These are phyloP conservation scores for Penicillium subrubescens DNA, from an alignment of 495 filamentous ascomycete genomes.

Conservation along the genomic window DNA sequence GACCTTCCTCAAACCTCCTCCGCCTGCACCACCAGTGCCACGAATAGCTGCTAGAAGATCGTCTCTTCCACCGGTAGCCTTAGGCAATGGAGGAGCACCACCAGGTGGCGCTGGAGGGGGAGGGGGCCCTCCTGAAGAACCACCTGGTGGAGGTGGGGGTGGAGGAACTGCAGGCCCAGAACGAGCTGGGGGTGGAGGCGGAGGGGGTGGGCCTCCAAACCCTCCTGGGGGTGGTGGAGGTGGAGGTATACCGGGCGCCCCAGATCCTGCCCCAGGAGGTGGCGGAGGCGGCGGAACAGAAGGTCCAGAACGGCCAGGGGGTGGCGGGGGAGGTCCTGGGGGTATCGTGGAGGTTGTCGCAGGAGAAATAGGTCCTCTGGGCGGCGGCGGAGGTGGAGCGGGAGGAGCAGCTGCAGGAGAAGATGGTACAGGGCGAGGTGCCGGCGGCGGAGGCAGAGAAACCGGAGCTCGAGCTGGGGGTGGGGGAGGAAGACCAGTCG, in stretches of 20 bases:
- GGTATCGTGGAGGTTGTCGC: constrained; percentile 6
- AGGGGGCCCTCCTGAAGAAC: constrained; percentile 55
- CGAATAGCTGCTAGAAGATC: constrained; percentile 83
- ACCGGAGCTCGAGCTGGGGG: constrained; percentile 55
- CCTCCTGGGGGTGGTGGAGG: constrained; percentile 41
- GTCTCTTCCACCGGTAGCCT: constrained; percentile 53
- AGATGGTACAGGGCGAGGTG: constrained; percentile 41
- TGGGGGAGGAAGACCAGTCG: constrained; percentile 57
- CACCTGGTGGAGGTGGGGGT: constrained; percentile 49
- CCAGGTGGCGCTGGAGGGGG: constrained; percentile 66
- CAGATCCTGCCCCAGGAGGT: constrained; percentile 24
- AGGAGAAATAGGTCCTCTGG: constrained; percentile 28
- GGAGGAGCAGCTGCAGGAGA: constrained; percentile 36
- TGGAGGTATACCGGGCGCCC: constrained; percentile 43
- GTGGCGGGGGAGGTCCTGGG: constrained; percentile 23
- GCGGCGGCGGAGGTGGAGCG: constrained; percentile 18
- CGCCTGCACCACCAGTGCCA: constrained; percentile 69
- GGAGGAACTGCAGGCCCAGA: constrained; percentile 29
- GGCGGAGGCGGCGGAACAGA: constrained; percentile 39
- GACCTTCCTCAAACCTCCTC: constrained; percentile 78
- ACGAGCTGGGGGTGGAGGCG: constrained; percentile 35
- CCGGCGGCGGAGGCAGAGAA: constrained; percentile 55
- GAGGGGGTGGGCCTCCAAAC: constrained; percentile 35
- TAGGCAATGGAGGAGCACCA: constrained; percentile 59
- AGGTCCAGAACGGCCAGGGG: constrained; percentile 16